Conservation (phyloP, 78 protist genomes). For the Dictyostelium firmibasis region DNA sequence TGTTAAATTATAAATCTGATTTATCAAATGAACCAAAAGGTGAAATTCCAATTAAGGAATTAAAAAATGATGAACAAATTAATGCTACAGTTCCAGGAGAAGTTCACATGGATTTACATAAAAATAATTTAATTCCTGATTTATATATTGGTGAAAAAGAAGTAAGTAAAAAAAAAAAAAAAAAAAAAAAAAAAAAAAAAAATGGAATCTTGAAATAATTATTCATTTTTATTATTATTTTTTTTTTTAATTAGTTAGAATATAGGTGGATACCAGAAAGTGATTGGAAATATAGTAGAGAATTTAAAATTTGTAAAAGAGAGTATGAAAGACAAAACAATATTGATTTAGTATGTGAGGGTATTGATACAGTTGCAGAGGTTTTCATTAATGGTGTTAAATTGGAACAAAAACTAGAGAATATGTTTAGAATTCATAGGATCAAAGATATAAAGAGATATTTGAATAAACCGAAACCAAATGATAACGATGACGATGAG, state of each 20-base stretch:
- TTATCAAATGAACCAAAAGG: not conserved
- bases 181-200: not conserved
- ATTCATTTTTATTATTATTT: not conserved
- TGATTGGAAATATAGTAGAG: constrained; percentile 55
- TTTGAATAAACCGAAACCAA: not conserved
- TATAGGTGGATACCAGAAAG: constrained; percentile 74
- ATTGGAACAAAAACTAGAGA: not conserved
- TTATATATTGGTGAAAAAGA: constrained; percentile 64
- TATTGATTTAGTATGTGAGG: constrained; percentile 62
- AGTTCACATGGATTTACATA: constrained; percentile 37
- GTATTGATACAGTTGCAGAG: constrained; percentile 70
- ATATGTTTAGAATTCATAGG: constrained; percentile 29
- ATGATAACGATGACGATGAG: not conserved
- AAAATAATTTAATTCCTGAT: constrained; percentile 25
- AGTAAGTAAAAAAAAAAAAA: not conserved
- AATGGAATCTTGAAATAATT: no score
- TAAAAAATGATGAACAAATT: not conserved
- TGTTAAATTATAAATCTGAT: not conserved
- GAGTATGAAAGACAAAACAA: not conserved
- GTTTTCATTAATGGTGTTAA: constrained; percentile 25
- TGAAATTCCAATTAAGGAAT: not conserved
- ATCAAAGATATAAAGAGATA: constrained; percentile 18
- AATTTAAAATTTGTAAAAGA: not conserved
- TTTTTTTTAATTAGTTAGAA: constrained; percentile 12
- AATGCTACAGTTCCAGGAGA: constrained; percentile 32